phyloP scores from a whole-genome alignment of 768 basidiomycete species.

The Rhodotorula kratochvilovae region DNA sequence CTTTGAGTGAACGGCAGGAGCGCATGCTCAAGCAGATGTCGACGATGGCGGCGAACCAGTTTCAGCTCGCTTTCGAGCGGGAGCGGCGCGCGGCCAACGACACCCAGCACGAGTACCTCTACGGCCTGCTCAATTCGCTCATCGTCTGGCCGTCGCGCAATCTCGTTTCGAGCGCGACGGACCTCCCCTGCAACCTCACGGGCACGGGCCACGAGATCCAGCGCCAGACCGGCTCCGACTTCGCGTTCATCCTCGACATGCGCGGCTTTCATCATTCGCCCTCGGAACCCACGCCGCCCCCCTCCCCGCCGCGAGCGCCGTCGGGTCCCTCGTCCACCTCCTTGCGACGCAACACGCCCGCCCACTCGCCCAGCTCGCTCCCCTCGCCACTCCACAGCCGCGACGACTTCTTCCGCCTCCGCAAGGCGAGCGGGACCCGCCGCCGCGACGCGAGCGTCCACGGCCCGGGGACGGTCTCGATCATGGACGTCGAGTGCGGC shows the following conservation, averaged over 20 bases:
- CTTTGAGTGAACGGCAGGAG: not conserved
- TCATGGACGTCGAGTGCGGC: not conserved
- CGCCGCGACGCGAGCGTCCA: not conserved
- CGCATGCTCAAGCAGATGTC: not conserved
- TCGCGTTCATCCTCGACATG: conserved; percentile 5
- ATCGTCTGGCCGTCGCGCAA: conserved; percentile 2
- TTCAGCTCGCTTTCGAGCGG: not conserved
- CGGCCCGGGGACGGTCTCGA: not conserved
- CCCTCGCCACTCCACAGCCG: not conserved
- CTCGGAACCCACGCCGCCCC: not conserved
- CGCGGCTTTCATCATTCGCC: not conserved
- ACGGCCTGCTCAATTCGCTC: not conserved
- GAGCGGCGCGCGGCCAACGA: not conserved
- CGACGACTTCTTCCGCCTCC: not conserved
- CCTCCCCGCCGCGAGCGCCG: not conserved
- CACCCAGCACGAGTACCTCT: not conserved
- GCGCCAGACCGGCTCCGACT: not conserved
- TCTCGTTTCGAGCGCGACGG: not conserved
- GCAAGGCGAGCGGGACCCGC: not conserved
- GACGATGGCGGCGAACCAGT: not conserved
- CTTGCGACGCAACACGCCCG: not conserved
- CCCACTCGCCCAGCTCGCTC: not conserved
- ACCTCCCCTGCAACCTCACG: not conserved
- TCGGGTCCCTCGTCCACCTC: not conserved
- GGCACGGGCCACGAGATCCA: not conserved